Percentiles rank a stretch among this genome's conserved stretches.
phyloP scores from a whole-genome alignment of 2,329 filamentous ascomycete species.

The Ophiostoma australiae region DNA sequence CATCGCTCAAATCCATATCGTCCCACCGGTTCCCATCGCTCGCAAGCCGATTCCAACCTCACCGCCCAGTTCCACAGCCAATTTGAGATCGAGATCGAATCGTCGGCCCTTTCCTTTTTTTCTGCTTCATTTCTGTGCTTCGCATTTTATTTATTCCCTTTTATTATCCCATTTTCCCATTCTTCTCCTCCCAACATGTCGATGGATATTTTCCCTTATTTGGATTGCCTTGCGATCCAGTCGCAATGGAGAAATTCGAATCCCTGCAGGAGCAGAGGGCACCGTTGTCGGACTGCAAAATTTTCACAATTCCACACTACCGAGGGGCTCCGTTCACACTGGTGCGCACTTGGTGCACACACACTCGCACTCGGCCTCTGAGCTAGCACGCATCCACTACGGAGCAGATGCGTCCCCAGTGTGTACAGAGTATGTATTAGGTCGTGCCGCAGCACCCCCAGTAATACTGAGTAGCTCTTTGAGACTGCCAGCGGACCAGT shows the following conservation, averaged over 20 bases:
- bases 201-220: conserved; percentile 6
- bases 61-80: not conserved
- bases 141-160: not conserved
- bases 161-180: not conserved
- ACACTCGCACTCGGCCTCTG: not conserved
- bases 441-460: not conserved
- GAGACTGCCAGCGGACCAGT: not conserved
- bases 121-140: not conserved
- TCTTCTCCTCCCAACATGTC: not conserved
- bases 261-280: not conserved
- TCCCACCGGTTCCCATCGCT: not conserved
- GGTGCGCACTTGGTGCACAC: not conserved
- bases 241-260: conserved; percentile 8
- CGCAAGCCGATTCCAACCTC: not conserved
- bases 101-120: not conserved
- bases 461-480: not conserved
- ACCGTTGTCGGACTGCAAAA: conserved; percentile 13
- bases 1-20: not conserved
- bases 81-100: conserved; percentile 2
- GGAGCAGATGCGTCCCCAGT: not conserved
- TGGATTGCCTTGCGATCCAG: conserved; percentile 9
- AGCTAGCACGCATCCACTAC: conserved; percentile 1
- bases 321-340: not conserved
- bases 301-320: conserved; percentile 9
- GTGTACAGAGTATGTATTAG: not conserved